Base-by-base conservation (phyloP, 768 basidiomycete genomes). In the Xerocomellus chrysenteron region DNA sequence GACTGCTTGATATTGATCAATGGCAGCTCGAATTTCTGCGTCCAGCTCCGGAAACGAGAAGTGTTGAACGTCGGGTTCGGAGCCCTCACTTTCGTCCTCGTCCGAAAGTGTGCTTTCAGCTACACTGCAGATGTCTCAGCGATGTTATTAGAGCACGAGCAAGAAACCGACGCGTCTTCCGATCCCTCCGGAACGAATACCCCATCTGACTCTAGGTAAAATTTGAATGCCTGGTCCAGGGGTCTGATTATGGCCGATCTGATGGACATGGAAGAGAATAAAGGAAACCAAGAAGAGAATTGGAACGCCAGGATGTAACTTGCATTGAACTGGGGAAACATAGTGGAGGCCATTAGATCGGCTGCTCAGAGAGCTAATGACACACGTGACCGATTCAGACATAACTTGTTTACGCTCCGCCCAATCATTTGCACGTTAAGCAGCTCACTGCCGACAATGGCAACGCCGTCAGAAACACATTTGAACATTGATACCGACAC, bases 31-130 rank as follows among this genome's bases (percentile, higher is more conserved):
- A 58, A 98, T 95, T 54, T 76, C 75, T 14, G 75, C 73, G 64
- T 94, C 92, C n/a, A 97, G 75, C 45, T 86, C 86, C 0, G 94
- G 93, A 67, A 98, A 95, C 4, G 87, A 76, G 64, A 83, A 92
- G 26, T 61, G 73, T 47, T 64, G 72, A 2, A 54, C 56, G 2
- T 72, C 73, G 9, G 77, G 41, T 48, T 59, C 76, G 7, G 78
- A 75, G 35, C 13, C 40, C 12, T 71, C 69, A 4, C 74, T 75
- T 1, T 73, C 75, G 14, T 80, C 82, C 40, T 82, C 79, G 57
- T 89, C 86, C 13, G 87, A 86, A 16, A 88, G 73, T 0, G 79
- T 76, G 59, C 81, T 84, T 59, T 81, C 75, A 16, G 71, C 73
- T 17, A 78, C 77, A 52, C 88, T 90, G 59, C 24, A 24, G 37